Evolutionary conservation across 1,284 basidiomycete genomes (phyloP), one percentile per base, ranked within the genome.

Genomic region (Cutaneotrichosporon daszewskae): DNA sequence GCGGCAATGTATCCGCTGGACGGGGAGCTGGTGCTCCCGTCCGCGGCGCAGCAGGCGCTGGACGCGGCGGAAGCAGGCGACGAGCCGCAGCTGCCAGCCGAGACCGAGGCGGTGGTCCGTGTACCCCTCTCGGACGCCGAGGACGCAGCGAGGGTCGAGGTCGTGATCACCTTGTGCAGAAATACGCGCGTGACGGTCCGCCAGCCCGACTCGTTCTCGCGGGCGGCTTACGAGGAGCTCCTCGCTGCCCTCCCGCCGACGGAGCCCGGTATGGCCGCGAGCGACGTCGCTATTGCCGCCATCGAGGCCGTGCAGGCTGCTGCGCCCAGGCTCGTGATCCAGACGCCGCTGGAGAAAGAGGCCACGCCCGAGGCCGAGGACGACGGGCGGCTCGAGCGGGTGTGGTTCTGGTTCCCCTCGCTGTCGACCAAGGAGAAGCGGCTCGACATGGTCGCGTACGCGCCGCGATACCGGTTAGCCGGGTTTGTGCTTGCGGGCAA

Each of bases 401-500:
- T 68, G 1, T 72, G 69, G 69, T 70, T 69, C 47, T 72, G 69
- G 69, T 66, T 72, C 39, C 71, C 71, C 5, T 62, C 60, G 3
- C 40, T 75, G 1, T 65, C 60, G 4, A 68, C 71, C 8, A 51
- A 57, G 28, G 68, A 70, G 49, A 73, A 74, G 45, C 50, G 70
- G 23, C 58, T 60, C 39, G 72, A 74, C 45, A 56, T 75, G 25
- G 68, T 71, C 26, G 54, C 57, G 2, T 72, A 66, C 45, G 72
- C 70, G 2, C 49, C 62, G 1, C 51, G 60, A 14, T 68, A 64
- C 38, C 50, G 50, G 1, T 48, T 75, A 20, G 72, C 68, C 0
- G 73, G 73, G 3, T 74, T 75, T 32, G 69, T 75, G 0, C 50
- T 72, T 5, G 66, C 71, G 16, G 71, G 69, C 25, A 75, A 75